Evolutionary conservation across 768 basidiomycete genomes (phyloP).

Genomic region (Mycena galopus): DNA sequence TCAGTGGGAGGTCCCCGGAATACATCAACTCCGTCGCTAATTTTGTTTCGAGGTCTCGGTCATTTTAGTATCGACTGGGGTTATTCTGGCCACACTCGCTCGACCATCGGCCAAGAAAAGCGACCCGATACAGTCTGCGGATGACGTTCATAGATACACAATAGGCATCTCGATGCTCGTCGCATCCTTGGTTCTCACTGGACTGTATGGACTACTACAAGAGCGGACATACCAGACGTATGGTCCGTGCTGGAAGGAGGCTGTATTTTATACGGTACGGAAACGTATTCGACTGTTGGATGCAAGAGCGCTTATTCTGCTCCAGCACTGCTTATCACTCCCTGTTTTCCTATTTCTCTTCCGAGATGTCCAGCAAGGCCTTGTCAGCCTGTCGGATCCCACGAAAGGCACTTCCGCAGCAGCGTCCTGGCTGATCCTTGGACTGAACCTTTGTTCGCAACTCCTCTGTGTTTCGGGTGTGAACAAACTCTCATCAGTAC

Average conservation of each 20-base stretch:
- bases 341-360: conserved; percentile 78
- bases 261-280: conserved; percentile 85
- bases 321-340: conserved; percentile 83
- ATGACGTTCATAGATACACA: conserved; percentile 63
- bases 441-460: conserved; percentile 77
- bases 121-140: conserved; percentile 36
- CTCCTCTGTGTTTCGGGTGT: conserved; percentile 88
- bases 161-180: conserved; percentile 80
- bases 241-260: conserved; percentile 87
- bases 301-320: neutral
- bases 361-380: conserved; percentile 67
- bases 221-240: conserved; percentile 81
- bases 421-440: conserved; percentile 69
- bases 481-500: conserved; percentile 82
- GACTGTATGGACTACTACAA: conserved; percentile 79
- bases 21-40: neutral
- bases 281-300: neutral
- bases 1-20: conserved; percentile 47
- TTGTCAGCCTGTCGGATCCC: conserved; percentile 60
- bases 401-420: conserved; percentile 47
- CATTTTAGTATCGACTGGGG: conserved; percentile 75
- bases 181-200: conserved; percentile 75
- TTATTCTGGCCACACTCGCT: conserved; percentile 80
- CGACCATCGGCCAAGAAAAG: conserved; percentile 51
- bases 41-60: conserved; percentile 66